phyloP scores from a whole-genome alignment of 176 grass and related monocot species.

The Lolium perenne region DNA sequence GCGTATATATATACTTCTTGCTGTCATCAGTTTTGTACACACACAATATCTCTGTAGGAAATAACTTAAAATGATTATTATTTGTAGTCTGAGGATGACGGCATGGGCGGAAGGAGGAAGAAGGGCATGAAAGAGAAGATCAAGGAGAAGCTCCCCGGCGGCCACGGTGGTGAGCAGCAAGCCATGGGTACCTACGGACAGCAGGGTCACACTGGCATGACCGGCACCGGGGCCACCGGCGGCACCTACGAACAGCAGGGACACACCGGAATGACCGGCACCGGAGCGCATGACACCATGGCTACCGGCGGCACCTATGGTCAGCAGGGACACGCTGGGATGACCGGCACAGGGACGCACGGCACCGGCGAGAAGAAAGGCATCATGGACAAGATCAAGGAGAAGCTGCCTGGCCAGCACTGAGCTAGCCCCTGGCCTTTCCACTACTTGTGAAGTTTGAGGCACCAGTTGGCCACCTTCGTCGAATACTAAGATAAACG shows the following conservation, averaged over 20 bases:
- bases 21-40: too few relatives aligned
- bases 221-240: not conserved
- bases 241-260: not conserved
- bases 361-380: constrained; percentile 26
- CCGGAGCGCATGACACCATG: too few relatives aligned
- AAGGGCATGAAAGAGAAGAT: constrained; percentile 29
- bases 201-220: not conserved
- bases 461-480: too few relatives aligned
- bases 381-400: constrained; percentile 19
- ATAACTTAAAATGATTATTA: too few relatives aligned
- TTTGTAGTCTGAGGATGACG: constrained; percentile 1
- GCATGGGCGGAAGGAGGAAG: constrained; percentile 25
- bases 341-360: not conserved
- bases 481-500: not conserved
- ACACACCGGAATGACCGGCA: not conserved
- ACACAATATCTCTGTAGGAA: too few relatives aligned
- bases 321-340: too few relatives aligned
- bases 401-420: constrained; percentile 16
- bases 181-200: not conserved
- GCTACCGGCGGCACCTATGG: too few relatives aligned
- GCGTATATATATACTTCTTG: not conserved
- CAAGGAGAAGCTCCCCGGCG: constrained; percentile 18
- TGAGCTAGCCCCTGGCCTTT: not conserved
- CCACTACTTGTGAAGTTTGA: too few relatives aligned
- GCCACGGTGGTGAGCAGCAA: not conserved